These are phyloP conservation scores for Auxenochlorella pyrenoidosa DNA, from an alignment of 139 green algal genomes.

Conservation along the genomic window DNA sequence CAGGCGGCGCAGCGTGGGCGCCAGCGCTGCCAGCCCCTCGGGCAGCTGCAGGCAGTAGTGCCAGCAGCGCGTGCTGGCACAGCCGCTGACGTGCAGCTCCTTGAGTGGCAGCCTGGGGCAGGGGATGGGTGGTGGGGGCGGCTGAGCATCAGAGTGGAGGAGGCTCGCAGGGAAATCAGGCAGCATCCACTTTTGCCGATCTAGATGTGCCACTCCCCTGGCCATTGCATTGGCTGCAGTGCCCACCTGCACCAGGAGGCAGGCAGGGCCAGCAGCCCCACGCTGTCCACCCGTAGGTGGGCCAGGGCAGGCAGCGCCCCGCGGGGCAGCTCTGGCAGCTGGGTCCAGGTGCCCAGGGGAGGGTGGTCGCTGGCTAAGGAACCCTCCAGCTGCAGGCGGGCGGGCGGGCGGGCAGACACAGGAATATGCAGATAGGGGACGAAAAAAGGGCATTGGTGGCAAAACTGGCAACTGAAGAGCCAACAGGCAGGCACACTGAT, in stretches of 20 bases:
- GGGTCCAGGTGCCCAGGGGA: not conserved
- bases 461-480: no score
- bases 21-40: not conserved
- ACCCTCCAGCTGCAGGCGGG: not conserved
- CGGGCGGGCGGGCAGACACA: no score
- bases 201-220: no score
- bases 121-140: not conserved
- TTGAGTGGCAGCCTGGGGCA: not conserved
- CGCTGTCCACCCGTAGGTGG: not conserved
- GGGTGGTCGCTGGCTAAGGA: not conserved
- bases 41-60: not conserved
- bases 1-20: not conserved
- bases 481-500: no score
- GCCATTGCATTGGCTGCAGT: no score
- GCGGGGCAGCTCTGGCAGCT: not conserved
- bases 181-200: no score
- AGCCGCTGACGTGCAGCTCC: not conserved
- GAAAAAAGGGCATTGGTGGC: no score
- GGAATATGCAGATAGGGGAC: no score
- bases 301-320: not conserved
- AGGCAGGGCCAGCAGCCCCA: not conserved
- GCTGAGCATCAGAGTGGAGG: not conserved
- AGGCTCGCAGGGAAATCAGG: no score
- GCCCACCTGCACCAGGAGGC: constrained; percentile 5
- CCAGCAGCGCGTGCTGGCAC: not conserved